Percentiles rank a stretch among this genome's conserved stretches.
Conservation (phyloP, 1,284 basidiomycete species). For the Ustilago xerochloae region DNA sequence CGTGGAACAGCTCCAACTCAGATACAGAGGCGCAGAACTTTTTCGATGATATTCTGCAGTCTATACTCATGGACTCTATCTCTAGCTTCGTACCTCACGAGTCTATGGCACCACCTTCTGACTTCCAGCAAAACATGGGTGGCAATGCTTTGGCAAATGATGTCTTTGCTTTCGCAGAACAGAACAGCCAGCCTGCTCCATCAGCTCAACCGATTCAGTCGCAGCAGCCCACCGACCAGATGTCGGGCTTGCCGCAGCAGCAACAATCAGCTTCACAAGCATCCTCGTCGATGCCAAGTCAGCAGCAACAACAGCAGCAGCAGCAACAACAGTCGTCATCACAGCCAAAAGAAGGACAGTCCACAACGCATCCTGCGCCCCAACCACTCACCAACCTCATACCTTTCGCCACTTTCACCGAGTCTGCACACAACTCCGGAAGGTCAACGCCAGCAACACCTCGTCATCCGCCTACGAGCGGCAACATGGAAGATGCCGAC, state of each 20-base stretch:
- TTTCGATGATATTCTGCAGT: slow-evolving; percentile 50
- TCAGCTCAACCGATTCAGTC: slow-evolving; percentile 2
- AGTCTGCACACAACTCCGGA: slow-evolving; percentile 36
- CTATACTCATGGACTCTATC: slow-evolving; percentile 51
- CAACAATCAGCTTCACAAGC: not conserved
- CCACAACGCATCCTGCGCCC: slow-evolving; percentile 14
- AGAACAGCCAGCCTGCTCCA: not conserved
- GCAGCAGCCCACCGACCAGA: slow-evolving; percentile 6
- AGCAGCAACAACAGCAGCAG: slow-evolving; percentile 17
- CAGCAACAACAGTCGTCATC: slow-evolving; percentile 4
- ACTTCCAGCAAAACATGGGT: slow-evolving; percentile 10
- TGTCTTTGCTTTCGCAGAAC: slow-evolving; percentile 19
- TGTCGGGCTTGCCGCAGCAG: slow-evolving; percentile 2
- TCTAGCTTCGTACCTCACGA: slow-evolving; percentile 46
- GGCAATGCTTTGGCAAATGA: slow-evolving; percentile 7
- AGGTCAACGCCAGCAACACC: slow-evolving; percentile 39
- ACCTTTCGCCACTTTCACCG: slow-evolving; percentile 42
- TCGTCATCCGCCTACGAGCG: slow-evolving; percentile 13
- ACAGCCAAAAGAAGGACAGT: not conserved
- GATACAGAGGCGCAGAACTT: slow-evolving; percentile 38
- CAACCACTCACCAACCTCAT: slow-evolving; percentile 24
- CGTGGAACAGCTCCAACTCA: slow-evolving; percentile 41
- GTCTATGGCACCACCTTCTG: slow-evolving; percentile 13
- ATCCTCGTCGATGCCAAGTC: not conserved
- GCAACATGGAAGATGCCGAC: slow-evolving; percentile 31